Percentiles rank a stretch among this genome's conserved stretches.
These are phyloP conservation scores for Pseudozyma sp. DNA, from an alignment of 1,284 basidiomycete species.

Conservation along the genomic window DNA sequence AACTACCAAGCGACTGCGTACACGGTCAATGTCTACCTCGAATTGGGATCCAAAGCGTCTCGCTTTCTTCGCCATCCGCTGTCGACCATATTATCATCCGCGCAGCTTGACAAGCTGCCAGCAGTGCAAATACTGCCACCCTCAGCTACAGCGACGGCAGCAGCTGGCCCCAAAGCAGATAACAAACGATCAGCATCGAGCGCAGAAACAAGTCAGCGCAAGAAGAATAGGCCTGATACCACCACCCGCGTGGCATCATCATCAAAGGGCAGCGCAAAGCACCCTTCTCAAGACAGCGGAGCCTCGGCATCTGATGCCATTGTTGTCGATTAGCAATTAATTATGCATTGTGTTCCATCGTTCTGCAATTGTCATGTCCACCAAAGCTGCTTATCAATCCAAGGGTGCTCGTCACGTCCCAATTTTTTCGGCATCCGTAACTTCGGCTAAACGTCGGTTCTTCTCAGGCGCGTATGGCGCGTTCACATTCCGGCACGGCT, in stretches of 20 bases:
- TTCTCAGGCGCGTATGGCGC: too few species aligned
- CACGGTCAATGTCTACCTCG: constrained; percentile 63
- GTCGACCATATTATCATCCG: constrained; percentile 2
- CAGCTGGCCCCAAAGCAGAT: neutral
- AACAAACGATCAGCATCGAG: constrained; percentile 10
- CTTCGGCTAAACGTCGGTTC: too few species aligned
- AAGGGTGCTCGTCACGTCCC: too few species aligned
- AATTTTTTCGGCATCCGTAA: too few species aligned
- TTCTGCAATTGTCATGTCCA: too few species aligned
- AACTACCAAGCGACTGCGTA: constrained; percentile 61
- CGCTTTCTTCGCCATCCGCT: constrained; percentile 34
- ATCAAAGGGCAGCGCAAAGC: neutral
- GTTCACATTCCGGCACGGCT: too few species aligned
- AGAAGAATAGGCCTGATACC: constrained; percentile 7
- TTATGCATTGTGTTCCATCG: too few species aligned
- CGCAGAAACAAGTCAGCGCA: neutral
- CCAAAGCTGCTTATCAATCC: too few species aligned
- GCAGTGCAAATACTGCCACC: constrained; percentile 29
- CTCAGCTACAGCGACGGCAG: constrained; percentile 3
- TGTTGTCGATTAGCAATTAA: constrained; percentile 15
- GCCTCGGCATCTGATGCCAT: constrained; percentile 17
- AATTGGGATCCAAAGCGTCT: constrained; percentile 16
- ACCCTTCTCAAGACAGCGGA: constrained; percentile 7
- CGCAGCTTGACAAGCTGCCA: constrained; percentile 13
- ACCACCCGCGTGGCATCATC: neutral